Evolutionary conservation across 495 filamentous ascomycete genomes (phyloP).

Genomic region (Schizothecium vesticola): DNA sequence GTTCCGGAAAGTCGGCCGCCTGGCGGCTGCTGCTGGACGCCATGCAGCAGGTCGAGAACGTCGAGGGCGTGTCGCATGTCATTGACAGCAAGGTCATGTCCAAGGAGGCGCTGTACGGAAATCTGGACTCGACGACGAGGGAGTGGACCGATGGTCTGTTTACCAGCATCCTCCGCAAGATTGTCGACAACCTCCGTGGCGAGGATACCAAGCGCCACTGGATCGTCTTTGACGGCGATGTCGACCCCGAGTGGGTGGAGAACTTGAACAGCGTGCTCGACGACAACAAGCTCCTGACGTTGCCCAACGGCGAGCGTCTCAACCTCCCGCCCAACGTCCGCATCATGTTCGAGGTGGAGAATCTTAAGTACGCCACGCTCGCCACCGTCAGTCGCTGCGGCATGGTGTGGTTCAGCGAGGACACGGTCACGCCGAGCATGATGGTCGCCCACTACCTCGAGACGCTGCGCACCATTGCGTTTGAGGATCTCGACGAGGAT

Average conservation of each 20-base stretch:
- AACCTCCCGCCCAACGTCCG: slow-evolving; percentile 90
- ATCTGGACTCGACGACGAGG: slow-evolving; percentile 87
- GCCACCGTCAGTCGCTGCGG: slow-evolving; percentile 97
- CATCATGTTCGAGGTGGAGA: slow-evolving; percentile 99
- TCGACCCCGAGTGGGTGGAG: slow-evolving; percentile 99
- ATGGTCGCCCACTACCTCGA: slow-evolving; percentile 89
- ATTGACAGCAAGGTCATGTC: slow-evolving; percentile 99
- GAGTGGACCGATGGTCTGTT: slow-evolving; percentile 99
- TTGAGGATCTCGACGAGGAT: slow-evolving; percentile 94
- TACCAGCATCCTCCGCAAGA: slow-evolving; percentile 94
- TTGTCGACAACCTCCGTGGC: slow-evolving; percentile 96
- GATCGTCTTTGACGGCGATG: slow-evolving; percentile 98
- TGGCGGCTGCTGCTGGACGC: slow-evolving; percentile 95
- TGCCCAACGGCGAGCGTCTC: slow-evolving; percentile 96
- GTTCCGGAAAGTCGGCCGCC: slow-evolving; percentile 87
- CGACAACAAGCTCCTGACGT: slow-evolving; percentile 93
- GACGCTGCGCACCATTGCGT: slow-evolving; percentile 68
- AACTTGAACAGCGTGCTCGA: slow-evolving; percentile 99
- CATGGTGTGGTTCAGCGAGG: slow-evolving; percentile 99
- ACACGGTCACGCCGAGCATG: slow-evolving; percentile 89
- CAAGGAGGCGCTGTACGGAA: slow-evolving; percentile 94
- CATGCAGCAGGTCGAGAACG: slow-evolving; percentile 79
- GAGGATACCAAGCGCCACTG: slow-evolving; percentile 95
- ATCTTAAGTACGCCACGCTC: slow-evolving; percentile 93
- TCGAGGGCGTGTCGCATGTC: slow-evolving; percentile 92